A percentile compares a stretch with the other conserved stretches of the same genome.
Evolutionary conservation across 768 basidiomycete genomes (phyloP).

Genomic region (Psilocybe azurescens): DNA sequence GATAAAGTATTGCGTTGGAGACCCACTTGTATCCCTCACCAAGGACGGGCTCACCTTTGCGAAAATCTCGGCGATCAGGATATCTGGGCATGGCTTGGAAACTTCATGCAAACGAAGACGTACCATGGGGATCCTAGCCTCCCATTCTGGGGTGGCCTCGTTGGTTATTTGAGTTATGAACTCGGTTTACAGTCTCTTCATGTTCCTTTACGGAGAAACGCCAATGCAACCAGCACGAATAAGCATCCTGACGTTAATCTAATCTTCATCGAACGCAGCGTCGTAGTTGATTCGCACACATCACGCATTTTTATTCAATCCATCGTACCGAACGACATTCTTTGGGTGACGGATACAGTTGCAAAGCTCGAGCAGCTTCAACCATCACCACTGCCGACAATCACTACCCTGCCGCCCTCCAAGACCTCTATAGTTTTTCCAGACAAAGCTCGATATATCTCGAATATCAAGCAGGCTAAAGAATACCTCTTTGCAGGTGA

Average conservation of each 20-base stretch:
- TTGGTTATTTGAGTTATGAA: slow-evolving; percentile 83
- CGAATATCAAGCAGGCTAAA: slow-evolving; percentile 72
- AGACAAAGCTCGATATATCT: slow-evolving; percentile 63
- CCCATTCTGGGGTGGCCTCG: slow-evolving; percentile 86
- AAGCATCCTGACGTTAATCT: slow-evolving; percentile 76
- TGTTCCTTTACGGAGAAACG: slow-evolving; percentile 41
- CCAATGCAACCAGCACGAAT: slow-evolving; percentile 17
- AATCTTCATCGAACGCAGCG: slow-evolving; percentile 78
- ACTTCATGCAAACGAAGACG: slow-evolving; percentile 65
- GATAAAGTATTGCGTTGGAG: slow-evolving; percentile 61
- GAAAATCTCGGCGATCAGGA: slow-evolving; percentile 55
- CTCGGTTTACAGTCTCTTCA: slow-evolving; percentile 65
- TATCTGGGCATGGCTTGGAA: slow-evolving; percentile 77
- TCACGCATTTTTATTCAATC: slow-evolving; percentile 68
- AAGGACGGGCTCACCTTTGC: slow-evolving; percentile 36
- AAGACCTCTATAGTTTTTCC: slow-evolving; percentile 52
- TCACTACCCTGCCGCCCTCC: slow-evolving; percentile 8
- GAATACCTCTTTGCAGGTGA: slow-evolving; percentile 82
- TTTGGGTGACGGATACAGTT: slow-evolving; percentile 61
- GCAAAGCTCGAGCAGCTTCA: slow-evolving; percentile 32
- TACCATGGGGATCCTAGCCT: slow-evolving; percentile 52
- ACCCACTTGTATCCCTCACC: slow-evolving; percentile 51
- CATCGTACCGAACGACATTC: slow-evolving; percentile 56
- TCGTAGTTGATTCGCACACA: slow-evolving; percentile 65
- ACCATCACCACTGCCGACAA: slow-evolving; percentile 4